Evolutionary conservation across 2,329 filamentous ascomycete species (phyloP), one percentile per base, ranked within the genome.

Genomic region (Fusarium mexicanum): DNA sequence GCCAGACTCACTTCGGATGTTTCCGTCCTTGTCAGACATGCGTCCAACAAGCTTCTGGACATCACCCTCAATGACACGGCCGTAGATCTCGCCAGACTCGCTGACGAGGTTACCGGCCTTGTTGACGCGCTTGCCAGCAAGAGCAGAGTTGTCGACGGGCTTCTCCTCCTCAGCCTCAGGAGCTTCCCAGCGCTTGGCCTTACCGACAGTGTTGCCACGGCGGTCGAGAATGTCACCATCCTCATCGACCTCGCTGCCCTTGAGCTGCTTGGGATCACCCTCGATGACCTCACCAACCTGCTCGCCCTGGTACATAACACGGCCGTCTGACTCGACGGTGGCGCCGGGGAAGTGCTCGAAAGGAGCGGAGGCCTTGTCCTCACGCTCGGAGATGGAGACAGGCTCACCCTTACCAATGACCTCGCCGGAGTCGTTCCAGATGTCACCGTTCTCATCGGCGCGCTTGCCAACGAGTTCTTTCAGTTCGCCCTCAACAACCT

Each of bases 1-100:
- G 51, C 92, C 92, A n/a, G 87, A 88, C 80, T 94, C 92, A 79
- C 92, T 92, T 84, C 91, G 90, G 73, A 94, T 88, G 78, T 93
- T 89, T 41, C 92, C 92, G 37, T 93, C 84, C 81, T 91, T 92
- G 80, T 94, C 91, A 77, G 91, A 91, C 88, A 92, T 92, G 77
- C 89, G 90, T 35, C 92, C 92, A 16, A 90, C 83, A 47, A 94
- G 87, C 61, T 88, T 86, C 81, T 89, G 88, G 41, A 89, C 79
- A 69, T 92, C 89, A 20, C 92, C 92, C 79, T 94, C 91, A 26
- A 93, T 81, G 4, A 94, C 87, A 44, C 90, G 89, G 41, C 90
- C 92, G 69, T 89, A 91, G 71, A 91, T 89, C 50, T 84, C 80
- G 1, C 89, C 89, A 48, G 83, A 81, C 8, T 81, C 81, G 77